These are phyloP conservation scores for Ceratorhiza oryzae-sativae DNA, from an alignment of 1,284 basidiomycete genomes.

Conservation along the genomic window DNA sequence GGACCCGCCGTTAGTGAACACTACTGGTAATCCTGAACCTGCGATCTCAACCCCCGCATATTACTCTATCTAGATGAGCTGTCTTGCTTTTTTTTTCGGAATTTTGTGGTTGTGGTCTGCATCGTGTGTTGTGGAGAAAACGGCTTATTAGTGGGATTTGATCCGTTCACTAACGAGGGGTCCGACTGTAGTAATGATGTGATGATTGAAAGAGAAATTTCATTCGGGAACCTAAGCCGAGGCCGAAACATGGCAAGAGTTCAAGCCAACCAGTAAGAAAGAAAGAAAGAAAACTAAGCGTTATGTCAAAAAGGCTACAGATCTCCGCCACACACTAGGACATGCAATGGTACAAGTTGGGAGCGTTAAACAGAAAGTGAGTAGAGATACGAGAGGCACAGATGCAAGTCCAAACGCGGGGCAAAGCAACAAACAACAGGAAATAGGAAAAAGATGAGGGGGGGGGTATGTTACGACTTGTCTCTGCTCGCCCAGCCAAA, in stretches of 20 bases:
- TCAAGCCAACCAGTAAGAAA: neutral
- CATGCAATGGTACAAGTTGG: conserved; percentile 21
- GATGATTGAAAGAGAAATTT: conserved; percentile 2
- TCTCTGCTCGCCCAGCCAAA: conserved; percentile 67
- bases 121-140: no score
- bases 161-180: no score
- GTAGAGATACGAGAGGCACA: neutral
- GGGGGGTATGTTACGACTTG: conserved; percentile 17
- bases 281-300: neutral
- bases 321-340: conserved; percentile 30
- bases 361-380: neutral
- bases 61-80: no score
- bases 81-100: no score
- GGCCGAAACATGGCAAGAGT: neutral
- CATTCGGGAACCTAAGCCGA: neutral
- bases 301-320: conserved; percentile 14
- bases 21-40: no score
- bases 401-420: neutral
- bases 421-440: conserved; percentile 10
- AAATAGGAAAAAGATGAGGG: neutral
- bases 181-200: no score
- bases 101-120: no score
- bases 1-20: no score
- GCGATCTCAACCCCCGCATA: no score
- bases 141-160: no score